Conservation (phyloP, 805 yeast species). For the Candida ponderosae region DNA sequence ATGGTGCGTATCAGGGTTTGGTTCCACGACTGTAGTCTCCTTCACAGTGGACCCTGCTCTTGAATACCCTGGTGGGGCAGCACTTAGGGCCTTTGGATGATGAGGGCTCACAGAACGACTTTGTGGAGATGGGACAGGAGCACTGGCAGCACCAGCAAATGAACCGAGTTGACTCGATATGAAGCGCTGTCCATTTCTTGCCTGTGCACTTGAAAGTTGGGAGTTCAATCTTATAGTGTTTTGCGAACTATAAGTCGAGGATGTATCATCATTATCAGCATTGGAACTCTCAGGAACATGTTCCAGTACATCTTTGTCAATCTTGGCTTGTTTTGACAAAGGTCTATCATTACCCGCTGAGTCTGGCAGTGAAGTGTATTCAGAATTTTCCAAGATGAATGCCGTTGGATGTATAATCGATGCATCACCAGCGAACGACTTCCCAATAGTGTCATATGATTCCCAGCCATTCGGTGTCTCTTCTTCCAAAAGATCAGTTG, state of each 20-base stretch:
- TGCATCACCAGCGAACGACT: no score
- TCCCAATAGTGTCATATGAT: no score
- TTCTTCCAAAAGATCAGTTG: no score
- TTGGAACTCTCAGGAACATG: not conserved
- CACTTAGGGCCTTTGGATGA: not conserved
- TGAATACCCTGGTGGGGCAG: not conserved
- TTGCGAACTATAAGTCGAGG: not conserved
- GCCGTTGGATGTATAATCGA: conserved; percentile 10
- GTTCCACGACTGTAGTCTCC: not conserved
- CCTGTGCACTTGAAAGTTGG: not conserved
- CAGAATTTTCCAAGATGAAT: no score
- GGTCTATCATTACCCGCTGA: no score
- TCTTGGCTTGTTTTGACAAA: no score
- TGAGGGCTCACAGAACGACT: not conserved
- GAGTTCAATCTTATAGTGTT: not conserved
- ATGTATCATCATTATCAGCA: not conserved
- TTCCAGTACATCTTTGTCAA: no score
- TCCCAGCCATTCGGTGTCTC: no score
- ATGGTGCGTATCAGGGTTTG: not conserved
- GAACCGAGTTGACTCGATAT: conserved; percentile 1
- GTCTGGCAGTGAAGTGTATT: no score
- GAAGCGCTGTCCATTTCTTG: not conserved
- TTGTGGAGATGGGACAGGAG: not conserved
- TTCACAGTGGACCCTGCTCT: no score
- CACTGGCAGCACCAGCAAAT: not conserved